phyloP scores from a whole-genome alignment of 1,284 basidiomycete genomes.

The Phylloporus sp. region DNA sequence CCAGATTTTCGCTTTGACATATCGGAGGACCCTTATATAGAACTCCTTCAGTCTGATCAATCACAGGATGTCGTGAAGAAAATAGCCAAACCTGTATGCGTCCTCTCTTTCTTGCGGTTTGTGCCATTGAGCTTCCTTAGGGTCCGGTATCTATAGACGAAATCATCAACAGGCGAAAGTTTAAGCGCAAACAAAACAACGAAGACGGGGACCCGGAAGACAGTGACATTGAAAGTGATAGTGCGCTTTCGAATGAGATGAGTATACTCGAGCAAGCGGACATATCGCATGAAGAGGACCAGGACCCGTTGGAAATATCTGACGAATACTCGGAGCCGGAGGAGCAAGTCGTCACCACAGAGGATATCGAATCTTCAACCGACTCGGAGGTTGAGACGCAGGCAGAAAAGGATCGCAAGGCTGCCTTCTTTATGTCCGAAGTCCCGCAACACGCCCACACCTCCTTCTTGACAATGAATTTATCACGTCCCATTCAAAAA shows the following conservation, averaged over 20 bases:
- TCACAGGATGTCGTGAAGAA: conserved; percentile 60
- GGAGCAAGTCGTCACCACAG: conserved; percentile 30
- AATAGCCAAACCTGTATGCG: conserved; percentile 68
- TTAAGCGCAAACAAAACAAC: conserved; percentile 63
- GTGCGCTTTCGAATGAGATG: conserved; percentile 37
- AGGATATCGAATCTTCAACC: conserved; percentile 37
- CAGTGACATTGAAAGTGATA: conserved; percentile 41
- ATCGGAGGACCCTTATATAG: conserved; percentile 68
- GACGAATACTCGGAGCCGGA: conserved; percentile 34
- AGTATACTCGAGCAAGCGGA: conserved; percentile 42
- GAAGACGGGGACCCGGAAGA: conserved; percentile 43
- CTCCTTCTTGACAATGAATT: conserved; percentile 86
- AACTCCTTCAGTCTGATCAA: conserved; percentile 49
- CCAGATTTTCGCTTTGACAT: conserved; percentile 85
- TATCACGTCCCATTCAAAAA: conserved; percentile 89
- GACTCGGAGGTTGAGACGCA: conserved; percentile 45
- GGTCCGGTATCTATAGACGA: conserved; percentile 88
- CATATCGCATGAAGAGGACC: conserved; percentile 40
- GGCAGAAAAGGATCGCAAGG: conserved; percentile 63
- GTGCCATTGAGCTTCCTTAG: conserved; percentile 41
- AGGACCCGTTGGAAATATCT: conserved; percentile 51
- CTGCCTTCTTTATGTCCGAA: conserved; percentile 83
- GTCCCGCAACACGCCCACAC: conserved; percentile 50
- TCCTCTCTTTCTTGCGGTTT: not conserved
- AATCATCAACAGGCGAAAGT: conserved; percentile 78